A percentile compares a stretch with the other conserved stretches of the same genome.
phyloP scores from a whole-genome alignment of 2,329 filamentous ascomycete species.

The Ceratocystis variospora region DNA sequence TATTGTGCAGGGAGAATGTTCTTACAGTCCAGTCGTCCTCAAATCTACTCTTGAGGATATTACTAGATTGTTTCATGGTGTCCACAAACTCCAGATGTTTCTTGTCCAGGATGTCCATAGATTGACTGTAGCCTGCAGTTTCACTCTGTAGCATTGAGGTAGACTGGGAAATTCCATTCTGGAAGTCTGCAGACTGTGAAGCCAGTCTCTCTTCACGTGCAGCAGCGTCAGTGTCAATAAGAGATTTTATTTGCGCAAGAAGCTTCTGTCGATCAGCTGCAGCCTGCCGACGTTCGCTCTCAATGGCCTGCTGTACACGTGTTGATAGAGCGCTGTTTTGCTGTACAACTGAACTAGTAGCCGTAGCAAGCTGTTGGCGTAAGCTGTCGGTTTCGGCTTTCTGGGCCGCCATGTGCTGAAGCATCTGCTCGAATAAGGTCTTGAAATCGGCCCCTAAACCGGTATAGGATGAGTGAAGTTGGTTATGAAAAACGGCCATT shows the following conservation, averaged over 20 bases:
- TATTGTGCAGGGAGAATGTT: neutral
- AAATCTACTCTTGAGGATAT: constrained; percentile 66
- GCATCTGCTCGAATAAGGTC: constrained; percentile 65
- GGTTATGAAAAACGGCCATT: constrained; percentile 14
- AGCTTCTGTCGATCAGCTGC: constrained; percentile 48
- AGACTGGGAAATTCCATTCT: constrained; percentile 31
- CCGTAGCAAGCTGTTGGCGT: constrained; percentile 13
- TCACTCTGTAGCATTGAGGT: constrained; percentile 51
- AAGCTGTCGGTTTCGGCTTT: constrained; percentile 14
- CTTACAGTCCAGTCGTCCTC: constrained; percentile 74
- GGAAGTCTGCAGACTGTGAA: constrained; percentile 8
- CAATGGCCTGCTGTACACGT: constrained; percentile 51
- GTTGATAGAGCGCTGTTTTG: constrained; percentile 53
- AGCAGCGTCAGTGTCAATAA: constrained; percentile 22
- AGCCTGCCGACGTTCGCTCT: constrained; percentile 60
- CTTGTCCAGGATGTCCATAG: constrained; percentile 61
- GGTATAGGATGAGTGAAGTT: constrained; percentile 75
- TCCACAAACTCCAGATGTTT: constrained; percentile 57
- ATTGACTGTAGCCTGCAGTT: constrained; percentile 50
- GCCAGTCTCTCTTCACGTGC: constrained; percentile 13
- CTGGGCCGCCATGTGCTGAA: constrained; percentile 48
- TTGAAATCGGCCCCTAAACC: constrained; percentile 78
- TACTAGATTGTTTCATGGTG: constrained; percentile 57
- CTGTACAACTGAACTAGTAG: constrained; percentile 37
- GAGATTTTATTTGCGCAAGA: constrained; percentile 46